phyloP scores from a whole-genome alignment of 2,329 filamentous ascomycete species.

The Neofusicoccum kwambonambiense region DNA sequence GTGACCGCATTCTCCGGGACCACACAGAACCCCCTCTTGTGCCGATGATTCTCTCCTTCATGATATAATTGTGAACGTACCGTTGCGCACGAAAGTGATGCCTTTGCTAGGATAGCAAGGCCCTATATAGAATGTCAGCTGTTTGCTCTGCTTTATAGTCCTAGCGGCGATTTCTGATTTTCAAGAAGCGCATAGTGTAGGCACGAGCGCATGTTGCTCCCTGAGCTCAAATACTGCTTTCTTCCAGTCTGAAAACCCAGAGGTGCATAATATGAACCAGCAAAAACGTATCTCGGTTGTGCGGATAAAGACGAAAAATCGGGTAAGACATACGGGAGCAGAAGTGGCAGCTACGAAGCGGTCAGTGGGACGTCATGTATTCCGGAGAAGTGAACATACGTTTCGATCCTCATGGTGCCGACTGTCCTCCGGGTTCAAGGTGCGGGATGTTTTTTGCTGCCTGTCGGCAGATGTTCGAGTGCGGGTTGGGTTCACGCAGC shows the following conservation, averaged over 20 bases:
- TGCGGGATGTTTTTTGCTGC: neutral
- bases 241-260: neutral
- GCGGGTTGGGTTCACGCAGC: neutral
- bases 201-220: too few species aligned
- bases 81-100: constrained; percentile 67
- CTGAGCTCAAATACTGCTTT: neutral
- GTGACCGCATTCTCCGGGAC: neutral
- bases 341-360: neutral
- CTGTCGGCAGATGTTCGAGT: neutral
- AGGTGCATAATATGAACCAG: neutral
- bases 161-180: too few species aligned
- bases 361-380: neutral
- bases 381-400: constrained; percentile 12
- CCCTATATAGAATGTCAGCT: constrained; percentile 25
- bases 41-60: neutral
- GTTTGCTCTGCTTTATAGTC: neutral
- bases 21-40: neutral
- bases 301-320: neutral
- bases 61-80: constrained; percentile 29
- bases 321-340: constrained; percentile 6
- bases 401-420: constrained; percentile 37
- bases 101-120: constrained; percentile 48
- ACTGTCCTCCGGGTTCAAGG: neutral
- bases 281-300: neutral
- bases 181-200: neutral